Base-by-base conservation (phyloP, 495 filamentous ascomycete genomes). In the Talaromyces nanjingensis region DNA sequence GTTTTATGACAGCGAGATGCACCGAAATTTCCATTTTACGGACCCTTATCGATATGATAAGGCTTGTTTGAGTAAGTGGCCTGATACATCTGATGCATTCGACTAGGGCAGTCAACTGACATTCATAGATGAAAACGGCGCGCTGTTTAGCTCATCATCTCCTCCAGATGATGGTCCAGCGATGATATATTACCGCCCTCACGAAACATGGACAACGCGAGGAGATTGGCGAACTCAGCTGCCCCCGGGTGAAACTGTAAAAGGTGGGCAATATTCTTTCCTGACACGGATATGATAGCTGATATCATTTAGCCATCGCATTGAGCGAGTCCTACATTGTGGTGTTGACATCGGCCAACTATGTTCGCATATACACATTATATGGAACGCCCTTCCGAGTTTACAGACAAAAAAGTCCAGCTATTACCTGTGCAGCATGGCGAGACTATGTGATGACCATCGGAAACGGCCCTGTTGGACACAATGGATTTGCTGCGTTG, bases 11-110 rank as follows among this genome's bases (percentile, higher is more conserved):
- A 85, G 90, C 22, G 91, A 96, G 65, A 87, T 87, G 60, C 91
- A 96, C 70, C 83, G 96, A 24, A 90, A 96, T 74, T 97, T 96
- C 69, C 94, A 98, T 76, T 98, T 84, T 75, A 98, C 93, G 2
- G 94, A 98, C 69, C 92, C 92, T 1, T 96, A 90, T 70, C 79
- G 91, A 22, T 97, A 98, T 74, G 96, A 98, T 75, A 96, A 96
- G 70, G 93, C 94, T n/a, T 97, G 93, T 68, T 77, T 89, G 2
- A 88, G 82, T 84, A 67, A 70, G 81, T 12, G 33, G 11, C 77
- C 47, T 22, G 12, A 20, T 12, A 8, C 34, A 2, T 5, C 5
- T 25, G 8, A 29, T 31, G 14, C 27, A 14, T 52, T 24, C 11
- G 12, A 39, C 34, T 14, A 39, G 34, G 2, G 20, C 6, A 33